Base-by-base conservation (phyloP, 1,284 basidiomycete species). In the Papiliotrema laurentii region DNA sequence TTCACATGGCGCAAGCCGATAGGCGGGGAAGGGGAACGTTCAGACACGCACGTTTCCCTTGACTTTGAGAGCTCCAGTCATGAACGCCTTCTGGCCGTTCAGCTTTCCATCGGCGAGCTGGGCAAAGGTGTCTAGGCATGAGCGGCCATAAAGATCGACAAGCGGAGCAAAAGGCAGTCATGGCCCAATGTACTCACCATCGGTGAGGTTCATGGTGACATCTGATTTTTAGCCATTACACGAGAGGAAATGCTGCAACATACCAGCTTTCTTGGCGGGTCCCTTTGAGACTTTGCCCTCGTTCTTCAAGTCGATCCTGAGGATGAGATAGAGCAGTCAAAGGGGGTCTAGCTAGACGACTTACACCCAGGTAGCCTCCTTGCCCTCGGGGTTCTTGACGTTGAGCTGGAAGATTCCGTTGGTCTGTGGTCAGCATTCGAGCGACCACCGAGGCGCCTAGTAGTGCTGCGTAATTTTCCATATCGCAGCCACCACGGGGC, bases 221-320 rank as follows among this genome's bases (percentile, higher is more conserved):
- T 74, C 89, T 30, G 84, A 74, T 68, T 84, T 85, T 53, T 80
- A 36, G 42, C 16, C 4, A 24, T 38, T 6, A 33, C 2, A 3
- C 38, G 6, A 24, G 13, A 31, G 7, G 28, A 28, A 13, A 24
- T 19, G 4, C 24, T 9, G 22, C 27, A 5, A 56, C 71, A 55
- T 49, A 71, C 71, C 72, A 21, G 76, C 56, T 51, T 72, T 72
- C 59, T 85, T 83, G 3, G 86, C 85, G 19, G 78, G 75, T 34
- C 90, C 91, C 74, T 87, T 85, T 76, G 84, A 84, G 25, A 94
- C 82, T 31, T 80, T 78, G 25, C 87, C 89, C 30, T 82, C 80
- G 76, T 91, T 87, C 82, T 98, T 98, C 68, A 97, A 72, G 79
- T 97, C 94, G 61, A 97, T 90, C n/a, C 90, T 92, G 41, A 4